Evolutionary conservation across 306 rosid genomes (phyloP).

Genomic region (Sesbania bispinosa): DNA sequence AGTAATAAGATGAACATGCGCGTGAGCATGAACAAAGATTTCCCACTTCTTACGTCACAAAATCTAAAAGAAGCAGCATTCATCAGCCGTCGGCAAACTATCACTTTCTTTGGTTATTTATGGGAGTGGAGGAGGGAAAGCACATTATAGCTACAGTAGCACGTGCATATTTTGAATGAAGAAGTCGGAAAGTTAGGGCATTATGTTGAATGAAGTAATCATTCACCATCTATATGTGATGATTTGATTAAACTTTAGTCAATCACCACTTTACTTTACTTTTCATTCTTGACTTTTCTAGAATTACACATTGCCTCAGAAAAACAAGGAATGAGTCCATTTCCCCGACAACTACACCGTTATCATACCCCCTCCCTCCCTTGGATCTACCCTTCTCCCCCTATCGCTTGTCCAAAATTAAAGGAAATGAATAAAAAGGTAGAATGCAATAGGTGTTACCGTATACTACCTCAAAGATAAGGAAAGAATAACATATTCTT

Average conservation of each 20-base stretch:
- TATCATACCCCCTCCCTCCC: too few species aligned
- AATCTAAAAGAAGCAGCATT: slow-evolving; percentile 15
- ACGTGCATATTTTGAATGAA: not conserved
- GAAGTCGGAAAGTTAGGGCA: not conserved
- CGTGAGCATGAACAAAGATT: slow-evolving; percentile 24
- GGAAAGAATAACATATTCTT: not conserved
- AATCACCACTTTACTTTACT: not conserved
- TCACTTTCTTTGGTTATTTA: not conserved
- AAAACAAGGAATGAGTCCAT: too few species aligned
- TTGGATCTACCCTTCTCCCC: too few species aligned
- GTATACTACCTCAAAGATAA: not conserved
- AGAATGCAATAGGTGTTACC: not conserved
- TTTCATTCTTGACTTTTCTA: not conserved
- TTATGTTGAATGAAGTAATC: not conserved
- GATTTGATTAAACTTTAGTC: not conserved
- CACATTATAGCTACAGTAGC: slow-evolving; percentile 14
- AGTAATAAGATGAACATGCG: not conserved
- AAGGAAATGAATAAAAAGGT: not conserved
- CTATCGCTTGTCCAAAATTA: too few species aligned
- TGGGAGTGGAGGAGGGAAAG: not conserved
- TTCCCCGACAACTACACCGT: too few species aligned
- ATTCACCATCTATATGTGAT: not conserved
- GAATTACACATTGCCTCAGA: not conserved
- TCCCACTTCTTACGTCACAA: slow-evolving; percentile 17
- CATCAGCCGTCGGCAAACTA: slow-evolving; percentile 21